Evolutionary conservation across 805 yeast genomes (phyloP), one percentile per base, ranked within the genome.

Genomic region (Hanseniaspora occidentalis): DNA sequence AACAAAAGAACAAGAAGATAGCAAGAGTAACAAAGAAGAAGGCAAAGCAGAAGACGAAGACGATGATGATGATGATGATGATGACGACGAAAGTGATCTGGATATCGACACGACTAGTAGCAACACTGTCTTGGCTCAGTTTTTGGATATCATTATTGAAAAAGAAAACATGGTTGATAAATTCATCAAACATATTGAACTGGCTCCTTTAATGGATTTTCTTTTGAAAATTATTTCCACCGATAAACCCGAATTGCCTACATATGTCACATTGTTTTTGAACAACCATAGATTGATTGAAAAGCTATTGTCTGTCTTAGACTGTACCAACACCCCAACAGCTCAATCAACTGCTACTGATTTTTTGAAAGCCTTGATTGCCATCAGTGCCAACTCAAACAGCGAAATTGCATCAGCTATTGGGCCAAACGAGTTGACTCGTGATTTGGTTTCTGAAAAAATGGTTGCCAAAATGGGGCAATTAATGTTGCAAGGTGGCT

Each of bases 291-390:
- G 70, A 23, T 65, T 92, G 45, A 78, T 92, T 25, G 78, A 86
- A 6, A 73, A 77, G 45, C 66, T 92, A 47, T 66, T 92, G 26
- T 71, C 76, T 13, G 78, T 76, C 45, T 65, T 92, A 48, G 77
- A 75, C 22, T 86, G 94, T 1, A 70, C 71, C 6, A 66, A 73
- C 31, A 66, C 79, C 8, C 72, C 88, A 9, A 73, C 83, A 35
- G 77, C 77, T 37, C 97, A 92, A 58, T 78, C 92, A 14, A 94
- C 97, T 0, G 94, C 95, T 1, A 94, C 95, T 18, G 98, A 92
- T 56, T 92, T 92, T 54, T 65, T 92, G 40, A 92, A 92, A 56
- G 96, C 97, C 0, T 77, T 92, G 52, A 82, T 92, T 26, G 81
- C 96, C 2, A 84, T 92, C 24, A 84, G 96, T 34, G 95, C 96